Percentiles rank a stretch among this genome's conserved stretches.
Conservation (phyloP, 2,329 filamentous ascomycete genomes). For the Biscogniauxia marginata region DNA sequence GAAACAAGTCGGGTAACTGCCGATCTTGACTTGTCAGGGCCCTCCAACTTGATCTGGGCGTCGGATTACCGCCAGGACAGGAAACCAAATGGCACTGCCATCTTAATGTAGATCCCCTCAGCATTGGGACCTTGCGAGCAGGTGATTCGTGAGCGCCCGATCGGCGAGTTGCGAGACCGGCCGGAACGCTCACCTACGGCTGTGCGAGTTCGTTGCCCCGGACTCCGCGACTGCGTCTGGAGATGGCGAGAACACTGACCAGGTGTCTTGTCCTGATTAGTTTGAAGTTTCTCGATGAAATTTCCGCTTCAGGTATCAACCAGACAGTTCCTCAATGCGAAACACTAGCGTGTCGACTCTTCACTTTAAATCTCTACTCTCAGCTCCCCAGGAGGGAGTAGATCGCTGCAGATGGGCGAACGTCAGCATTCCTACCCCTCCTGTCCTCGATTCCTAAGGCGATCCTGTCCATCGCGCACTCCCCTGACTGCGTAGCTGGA, state of each 20-base stretch:
- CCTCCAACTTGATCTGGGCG: no score
- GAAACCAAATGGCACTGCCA: no score
- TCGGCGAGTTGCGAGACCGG: background rate
- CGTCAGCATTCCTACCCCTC: background rate
- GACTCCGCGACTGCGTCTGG: background rate
- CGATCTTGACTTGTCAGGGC: no score
- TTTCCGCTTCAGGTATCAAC: constrained; percentile 9
- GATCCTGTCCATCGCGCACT: background rate
- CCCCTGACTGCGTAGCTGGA: background rate
- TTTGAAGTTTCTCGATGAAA: constrained; percentile 1
- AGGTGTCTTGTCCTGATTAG: constrained; percentile 11
- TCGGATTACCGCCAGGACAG: no score
- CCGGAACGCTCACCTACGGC: background rate
- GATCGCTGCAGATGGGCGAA: background rate
- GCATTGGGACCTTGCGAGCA: background rate
- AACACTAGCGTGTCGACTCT: constrained; percentile 19
- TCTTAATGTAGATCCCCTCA: no score
- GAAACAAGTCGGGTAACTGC: no score
- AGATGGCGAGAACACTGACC: background rate
- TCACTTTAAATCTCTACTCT: constrained; percentile 9
- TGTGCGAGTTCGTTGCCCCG: background rate
- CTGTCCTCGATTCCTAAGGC: background rate
- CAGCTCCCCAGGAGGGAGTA: background rate
- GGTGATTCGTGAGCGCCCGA: background rate
- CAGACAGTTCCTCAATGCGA: constrained; percentile 15